Percentiles rank a stretch among this genome's conserved stretches.
Conservation (phyloP, 176 grass and related monocot genomes). For the Tillandsia fasciculata region DNA sequence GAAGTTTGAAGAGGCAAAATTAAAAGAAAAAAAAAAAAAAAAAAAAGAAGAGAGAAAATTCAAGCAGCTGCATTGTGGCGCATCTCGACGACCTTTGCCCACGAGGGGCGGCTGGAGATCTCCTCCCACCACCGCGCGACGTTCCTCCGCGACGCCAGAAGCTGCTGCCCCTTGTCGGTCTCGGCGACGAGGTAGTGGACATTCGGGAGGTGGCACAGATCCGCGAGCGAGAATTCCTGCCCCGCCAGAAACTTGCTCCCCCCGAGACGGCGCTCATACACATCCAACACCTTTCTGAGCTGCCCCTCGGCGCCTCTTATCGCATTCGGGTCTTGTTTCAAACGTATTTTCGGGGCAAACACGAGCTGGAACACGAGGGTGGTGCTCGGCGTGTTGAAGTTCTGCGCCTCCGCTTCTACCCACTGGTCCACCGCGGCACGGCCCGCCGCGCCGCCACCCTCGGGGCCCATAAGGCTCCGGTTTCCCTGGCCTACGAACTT, state of each 20-base stretch:
- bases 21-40: background rate
- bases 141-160: slow-evolving; percentile 10
- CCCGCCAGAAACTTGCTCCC: slow-evolving; percentile 13
- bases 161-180: background rate
- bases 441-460: background rate
- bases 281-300: slow-evolving; percentile 8
- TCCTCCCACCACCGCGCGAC: slow-evolving; percentile 18
- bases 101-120: slow-evolving; percentile 8
- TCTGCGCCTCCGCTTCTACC: slow-evolving; percentile 9
- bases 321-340: background rate
- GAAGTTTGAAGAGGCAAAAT: background rate
- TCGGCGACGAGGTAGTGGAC: slow-evolving; percentile 7
- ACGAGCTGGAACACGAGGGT: slow-evolving; percentile 14
- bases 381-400: background rate
- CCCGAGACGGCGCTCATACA: slow-evolving; percentile 11
- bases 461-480: background rate
- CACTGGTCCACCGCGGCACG: slow-evolving; percentile 15
- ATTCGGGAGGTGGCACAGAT: slow-evolving; percentile 21
- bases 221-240: slow-evolving; percentile 20
- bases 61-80: background rate
- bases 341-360: background rate
- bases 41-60: background rate
- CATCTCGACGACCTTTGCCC: slow-evolving; percentile 15
- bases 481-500: slow-evolving; percentile 11
- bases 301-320: background rate